Evolutionary conservation across 1,284 basidiomycete genomes (phyloP).

Genomic region (Melanopsichium pennsylvanicum): DNA sequence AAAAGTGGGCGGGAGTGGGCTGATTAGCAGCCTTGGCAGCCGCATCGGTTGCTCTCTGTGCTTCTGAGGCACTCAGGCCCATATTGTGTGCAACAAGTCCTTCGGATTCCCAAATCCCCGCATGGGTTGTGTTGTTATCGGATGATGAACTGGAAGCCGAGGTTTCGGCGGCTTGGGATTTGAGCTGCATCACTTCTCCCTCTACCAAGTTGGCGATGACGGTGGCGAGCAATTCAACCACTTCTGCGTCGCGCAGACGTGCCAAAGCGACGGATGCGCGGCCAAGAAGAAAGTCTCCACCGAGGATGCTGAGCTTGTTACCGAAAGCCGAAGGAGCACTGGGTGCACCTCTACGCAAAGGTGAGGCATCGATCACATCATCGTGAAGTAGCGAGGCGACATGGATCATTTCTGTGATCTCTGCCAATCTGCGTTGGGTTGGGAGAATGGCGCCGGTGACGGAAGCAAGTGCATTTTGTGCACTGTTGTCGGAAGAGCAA

Average conservation of each 20-base stretch:
- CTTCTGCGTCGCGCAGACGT: slow-evolving; percentile 83
- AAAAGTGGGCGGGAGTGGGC: slow-evolving; percentile 74
- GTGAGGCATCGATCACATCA: slow-evolving; percentile 88
- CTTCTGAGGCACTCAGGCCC: slow-evolving; percentile 17
- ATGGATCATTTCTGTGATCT: slow-evolving; percentile 98
- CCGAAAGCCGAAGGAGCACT: slow-evolving; percentile 88
- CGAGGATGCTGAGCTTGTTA: slow-evolving; percentile 94
- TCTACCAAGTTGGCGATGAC: slow-evolving; percentile 96
- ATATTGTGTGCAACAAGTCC: slow-evolving; percentile 31
- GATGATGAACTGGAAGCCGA: slow-evolving; percentile 11
- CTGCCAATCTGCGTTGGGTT: slow-evolving; percentile 88
- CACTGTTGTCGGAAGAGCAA: neutral
- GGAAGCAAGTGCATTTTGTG: slow-evolving; percentile 13
- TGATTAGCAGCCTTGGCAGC: slow-evolving; percentile 2
- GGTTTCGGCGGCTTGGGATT: slow-evolving; percentile 43
- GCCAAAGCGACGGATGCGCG: slow-evolving; percentile 87
- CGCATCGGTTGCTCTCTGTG: neutral
- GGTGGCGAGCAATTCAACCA: slow-evolving; percentile 89
- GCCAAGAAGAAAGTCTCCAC: slow-evolving; percentile 93
- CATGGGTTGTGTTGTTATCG: slow-evolving; percentile 11
- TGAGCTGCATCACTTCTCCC: slow-evolving; percentile 90
- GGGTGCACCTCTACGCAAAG: slow-evolving; percentile 80
- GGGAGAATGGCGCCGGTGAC: slow-evolving; percentile 71
- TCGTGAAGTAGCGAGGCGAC: slow-evolving; percentile 95
- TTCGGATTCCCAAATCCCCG: slow-evolving; percentile 42